Base-by-base conservation (phyloP, 495 filamentous ascomycete species). In the Penicillium cinerascens region DNA sequence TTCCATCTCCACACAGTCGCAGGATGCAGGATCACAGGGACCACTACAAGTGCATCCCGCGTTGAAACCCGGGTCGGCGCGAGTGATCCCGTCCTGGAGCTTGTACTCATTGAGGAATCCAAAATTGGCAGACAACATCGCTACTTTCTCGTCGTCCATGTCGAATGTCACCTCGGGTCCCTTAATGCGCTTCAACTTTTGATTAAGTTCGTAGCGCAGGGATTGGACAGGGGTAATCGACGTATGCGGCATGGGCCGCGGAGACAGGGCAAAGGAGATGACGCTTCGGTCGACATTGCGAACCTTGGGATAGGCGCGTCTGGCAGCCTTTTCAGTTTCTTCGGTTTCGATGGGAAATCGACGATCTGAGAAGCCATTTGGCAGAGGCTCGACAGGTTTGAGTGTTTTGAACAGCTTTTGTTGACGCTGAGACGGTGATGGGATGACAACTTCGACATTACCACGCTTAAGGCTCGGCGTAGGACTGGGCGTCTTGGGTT, bases 71-170 rank as follows among this genome's bases (percentile, higher is more conserved):
- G 29, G 16, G 73, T 60, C 0, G 51, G 17, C 3, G 1, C 51
- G 58, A 3, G 51, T 39, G 1, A 77, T 75, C 0, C 70, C 74
- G 4, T 66, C 53, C 0, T 60, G 58, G 0, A 78, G 46, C n/a
- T 70, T 61, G 45, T 75, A 73, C 6, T 68, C 54, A 22, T 71
- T 68, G 3, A 75, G 58, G n/a, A 81, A 81, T 13, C 65, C 66
- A 51, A 79, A 79, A 39, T 70, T 67, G 1, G 67, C 47, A 0
- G 63, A 63, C 4, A 67, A 53, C 7, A 54, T 36, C 0, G 63
- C 59, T 0, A 75, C 59, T 3, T 45, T 56, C 4, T 63, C 55
- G 18, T 62, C 64, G 1, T 57, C 51, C 0, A 61, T 42, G 1
- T 56, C 50, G 11, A 72, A 59, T 3, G 53, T 57, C 2, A 74